Conservation (phyloP, 1,284 basidiomycete genomes). For the Thelephora terrestris region DNA sequence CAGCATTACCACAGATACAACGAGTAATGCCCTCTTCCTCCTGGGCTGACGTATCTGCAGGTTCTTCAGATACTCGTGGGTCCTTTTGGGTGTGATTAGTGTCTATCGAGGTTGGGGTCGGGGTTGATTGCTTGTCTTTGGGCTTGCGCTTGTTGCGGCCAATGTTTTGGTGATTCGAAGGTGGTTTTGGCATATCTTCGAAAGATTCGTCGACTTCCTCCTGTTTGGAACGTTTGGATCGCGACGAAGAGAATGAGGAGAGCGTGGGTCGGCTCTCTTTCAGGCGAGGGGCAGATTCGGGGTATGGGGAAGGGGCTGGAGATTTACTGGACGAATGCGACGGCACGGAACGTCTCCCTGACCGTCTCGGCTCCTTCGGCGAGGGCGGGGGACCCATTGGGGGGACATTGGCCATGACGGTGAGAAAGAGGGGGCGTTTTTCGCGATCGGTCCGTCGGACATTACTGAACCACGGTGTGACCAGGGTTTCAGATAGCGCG, state of each 20-base stretch:
- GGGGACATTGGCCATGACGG: conserved; percentile 20
- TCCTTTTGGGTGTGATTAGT: conserved; percentile 15
- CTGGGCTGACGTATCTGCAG: conserved; percentile 47
- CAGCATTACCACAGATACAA: conserved; percentile 87
- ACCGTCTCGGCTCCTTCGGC: conserved; percentile 65
- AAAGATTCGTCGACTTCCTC: conserved; percentile 59
- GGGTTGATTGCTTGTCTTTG: conserved; percentile 35
- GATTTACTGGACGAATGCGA: conserved; percentile 63
- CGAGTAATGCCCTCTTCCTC: conserved; percentile 85
- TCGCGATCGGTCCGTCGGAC: too few relatives aligned
- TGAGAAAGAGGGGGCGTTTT: too few relatives aligned
- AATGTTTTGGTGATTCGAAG: conserved; percentile 29
- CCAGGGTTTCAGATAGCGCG: too few relatives aligned
- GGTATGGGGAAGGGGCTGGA: conserved; percentile 51
- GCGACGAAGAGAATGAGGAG: conserved; percentile 32
- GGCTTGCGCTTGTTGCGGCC: conserved; percentile 45
- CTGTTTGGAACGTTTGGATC: conserved; percentile 56
- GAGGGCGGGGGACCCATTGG: conserved; percentile 67
- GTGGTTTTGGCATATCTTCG: conserved; percentile 39
- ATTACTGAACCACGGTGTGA: too few relatives aligned
- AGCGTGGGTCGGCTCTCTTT: conserved; percentile 35
- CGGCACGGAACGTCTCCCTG: conserved; percentile 58
- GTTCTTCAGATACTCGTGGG: conserved; percentile 24
- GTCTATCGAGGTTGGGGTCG: conserved; percentile 23
- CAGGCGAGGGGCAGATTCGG: conserved; percentile 35